Conservation (phyloP, 805 yeast genomes). For the Yueomyces sinensis region DNA sequence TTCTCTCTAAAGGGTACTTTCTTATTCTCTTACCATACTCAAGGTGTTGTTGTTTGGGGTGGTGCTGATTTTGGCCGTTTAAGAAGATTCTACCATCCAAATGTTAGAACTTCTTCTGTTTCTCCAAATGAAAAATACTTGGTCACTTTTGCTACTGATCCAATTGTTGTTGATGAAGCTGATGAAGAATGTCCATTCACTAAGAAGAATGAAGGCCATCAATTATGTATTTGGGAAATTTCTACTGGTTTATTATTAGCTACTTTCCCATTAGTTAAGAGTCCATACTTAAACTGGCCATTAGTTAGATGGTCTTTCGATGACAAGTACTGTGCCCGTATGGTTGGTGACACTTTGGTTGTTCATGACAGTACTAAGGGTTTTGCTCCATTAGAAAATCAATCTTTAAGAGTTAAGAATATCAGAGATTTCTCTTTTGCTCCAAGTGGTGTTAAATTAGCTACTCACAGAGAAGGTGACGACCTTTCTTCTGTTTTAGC, state of each 20-base stretch:
- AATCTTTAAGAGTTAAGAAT: conserved; percentile 70
- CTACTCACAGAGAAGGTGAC: conserved; percentile 38
- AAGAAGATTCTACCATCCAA: conserved; percentile 73
- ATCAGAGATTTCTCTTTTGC: conserved; percentile 90
- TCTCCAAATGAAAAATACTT: conserved; percentile 86
- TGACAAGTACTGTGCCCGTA: conserved; percentile 87
- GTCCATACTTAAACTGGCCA: conserved; percentile 82
- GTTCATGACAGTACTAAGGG: conserved; percentile 66
- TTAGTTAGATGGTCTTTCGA: conserved; percentile 91
- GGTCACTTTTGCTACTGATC: conserved; percentile 81
- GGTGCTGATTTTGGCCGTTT: conserved; percentile 66
- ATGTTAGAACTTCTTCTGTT: conserved; percentile 79
- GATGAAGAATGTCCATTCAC: conserved; percentile 69
- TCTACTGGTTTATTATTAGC: conserved; percentile 70
- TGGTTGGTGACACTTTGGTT: conserved; percentile 85
- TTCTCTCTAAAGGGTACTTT: conserved; percentile 92
- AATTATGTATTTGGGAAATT: conserved; percentile 87
- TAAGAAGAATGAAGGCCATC: conserved; percentile 82
- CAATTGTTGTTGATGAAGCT: conserved; percentile 52
- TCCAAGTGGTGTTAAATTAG: conserved; percentile 69
- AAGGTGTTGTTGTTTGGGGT: conserved; percentile 95
- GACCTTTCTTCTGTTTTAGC: conserved; percentile 58
- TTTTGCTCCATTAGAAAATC: conserved; percentile 77
- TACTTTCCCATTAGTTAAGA: conserved; percentile 74
- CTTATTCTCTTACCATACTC: conserved; percentile 77